These are phyloP conservation scores for Butyriboletus loyo DNA, from an alignment of 768 basidiomycete genomes.

Conservation along the genomic window DNA sequence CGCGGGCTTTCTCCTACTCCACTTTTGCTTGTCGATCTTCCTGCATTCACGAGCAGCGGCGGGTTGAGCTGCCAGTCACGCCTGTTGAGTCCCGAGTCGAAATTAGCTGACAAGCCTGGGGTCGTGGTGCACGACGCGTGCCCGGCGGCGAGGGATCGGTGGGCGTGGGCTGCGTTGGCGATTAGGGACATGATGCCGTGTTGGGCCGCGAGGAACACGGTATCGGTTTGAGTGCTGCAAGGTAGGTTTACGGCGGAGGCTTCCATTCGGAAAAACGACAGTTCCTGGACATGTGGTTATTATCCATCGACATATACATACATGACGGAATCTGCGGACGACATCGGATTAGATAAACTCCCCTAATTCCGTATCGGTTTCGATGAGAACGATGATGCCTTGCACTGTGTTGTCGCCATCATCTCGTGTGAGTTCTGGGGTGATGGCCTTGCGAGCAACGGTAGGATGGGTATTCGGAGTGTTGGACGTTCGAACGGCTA, in stretches of 20 bases:
- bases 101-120: slow-evolving; percentile 17
- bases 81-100: slow-evolving; percentile 23
- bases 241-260: neutral
- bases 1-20: neutral
- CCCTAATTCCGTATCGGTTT: slow-evolving; percentile 19
- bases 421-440: neutral
- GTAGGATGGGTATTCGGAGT: neutral
- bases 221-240: neutral
- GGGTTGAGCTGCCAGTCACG: slow-evolving; percentile 28
- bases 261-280: slow-evolving; percentile 2
- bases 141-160: slow-evolving; percentile 26
- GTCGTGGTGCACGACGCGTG: slow-evolving; percentile 25
- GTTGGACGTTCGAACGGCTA: neutral
- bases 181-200: neutral
- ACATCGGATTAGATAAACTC: neutral
- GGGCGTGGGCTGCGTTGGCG: slow-evolving; percentile 12
- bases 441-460: neutral
- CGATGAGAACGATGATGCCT: slow-evolving; percentile 19
- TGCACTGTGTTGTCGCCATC: slow-evolving; percentile 14
- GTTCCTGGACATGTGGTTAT: neutral
- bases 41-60: slow-evolving; percentile 17
- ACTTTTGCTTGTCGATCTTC: neutral
- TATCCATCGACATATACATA: slow-evolving; percentile 19
- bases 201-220: too few relatives aligned
- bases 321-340: neutral